These are phyloP conservation scores for Pseudogymnoascus sp. DNA, from an alignment of 2,329 filamentous ascomycete genomes.

Conservation along the genomic window DNA sequence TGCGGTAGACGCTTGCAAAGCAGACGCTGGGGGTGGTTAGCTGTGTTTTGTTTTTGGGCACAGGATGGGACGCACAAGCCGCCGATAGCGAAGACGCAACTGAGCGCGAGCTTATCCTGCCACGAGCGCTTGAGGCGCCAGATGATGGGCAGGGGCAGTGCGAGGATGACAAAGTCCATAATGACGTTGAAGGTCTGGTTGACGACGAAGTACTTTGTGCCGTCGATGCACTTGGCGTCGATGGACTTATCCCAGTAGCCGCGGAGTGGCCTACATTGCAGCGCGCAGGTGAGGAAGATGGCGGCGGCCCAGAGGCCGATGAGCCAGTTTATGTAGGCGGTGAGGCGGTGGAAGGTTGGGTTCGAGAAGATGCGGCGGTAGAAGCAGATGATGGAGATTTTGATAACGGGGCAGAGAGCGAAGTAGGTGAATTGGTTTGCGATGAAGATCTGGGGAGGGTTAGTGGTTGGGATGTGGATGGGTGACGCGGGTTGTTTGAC, in stretches of 20 bases:
- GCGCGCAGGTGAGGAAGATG: slow-evolving; percentile 16
- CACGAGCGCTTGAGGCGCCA: slow-evolving; percentile 13
- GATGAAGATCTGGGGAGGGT: neutral
- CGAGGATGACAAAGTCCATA: slow-evolving; percentile 16
- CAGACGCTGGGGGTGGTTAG: slow-evolving; percentile 12
- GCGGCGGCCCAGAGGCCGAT: slow-evolving; percentile 13
- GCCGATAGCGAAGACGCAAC: slow-evolving; percentile 16
- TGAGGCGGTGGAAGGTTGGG: slow-evolving; percentile 15
- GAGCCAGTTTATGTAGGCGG: slow-evolving; percentile 18
- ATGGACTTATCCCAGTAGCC: slow-evolving; percentile 20
- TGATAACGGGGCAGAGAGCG: neutral
- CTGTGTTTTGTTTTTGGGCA: neutral
- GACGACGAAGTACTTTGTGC: slow-evolving; percentile 15
- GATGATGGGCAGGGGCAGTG: slow-evolving; percentile 16
- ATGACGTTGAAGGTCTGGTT: slow-evolving; percentile 17
- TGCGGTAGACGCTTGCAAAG: slow-evolving; percentile 19
- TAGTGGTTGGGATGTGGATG: neutral
- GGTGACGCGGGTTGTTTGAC: neutral
- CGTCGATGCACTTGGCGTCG: slow-evolving; percentile 15
- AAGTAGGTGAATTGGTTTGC: slow-evolving; percentile 5
- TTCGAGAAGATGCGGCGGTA: neutral
- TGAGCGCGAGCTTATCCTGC: slow-evolving; percentile 14
- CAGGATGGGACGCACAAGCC: slow-evolving; percentile 13
- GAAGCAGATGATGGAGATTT: slow-evolving; percentile 10
- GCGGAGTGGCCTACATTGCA: slow-evolving; percentile 16